Base-by-base conservation (phyloP, 129 eudicot species). In the Flaveria ramosissima region DNA sequence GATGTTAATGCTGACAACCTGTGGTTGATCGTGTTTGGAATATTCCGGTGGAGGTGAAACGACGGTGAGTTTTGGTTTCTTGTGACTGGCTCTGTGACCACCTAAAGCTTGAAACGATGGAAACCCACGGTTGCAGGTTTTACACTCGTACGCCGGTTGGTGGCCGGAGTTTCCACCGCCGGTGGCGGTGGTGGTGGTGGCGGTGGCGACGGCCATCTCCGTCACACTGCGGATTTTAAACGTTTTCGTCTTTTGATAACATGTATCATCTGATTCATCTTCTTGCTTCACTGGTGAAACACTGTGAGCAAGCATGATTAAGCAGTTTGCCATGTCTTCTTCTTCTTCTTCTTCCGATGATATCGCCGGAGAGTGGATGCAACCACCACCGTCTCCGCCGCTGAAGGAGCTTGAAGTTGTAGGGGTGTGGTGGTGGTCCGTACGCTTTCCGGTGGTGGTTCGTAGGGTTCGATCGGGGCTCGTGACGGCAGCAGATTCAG, bases 251-350 rank as follows among this genome's bases (percentile, higher is more conserved):
- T 67, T 74, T 7, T 50, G 21, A 10, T 3, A 10, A 50, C 16
- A 30, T 14, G 41, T 39, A 53, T 55, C 41, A 24, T 66, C 55
- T 19, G 66, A 45, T 65, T 73, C 7, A 36, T 36, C 17, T 43
- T 53, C 8, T 65, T 80, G 16, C 11, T 80, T 65, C 61, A 19
- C 1, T 6, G 74, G 74, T 13, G 79, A 63, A 78, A 48, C 53
- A 36, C 83, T 56, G 0, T 73, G 77, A 51, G 87, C 83, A 3
- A 83, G 62, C 77, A 83, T 73, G 50, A 83, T 79, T 64, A 83
- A 74, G 81, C 81, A 83, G 66, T 79, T 83, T 0, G 84, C 87
- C 87, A 83, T 83, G 81, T 82, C 84, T 81, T 68, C 82, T 7
- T 82, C 82, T 7, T 82, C 82, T 7, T 84, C 92, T 15, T 82